phyloP scores from a whole-genome alignment of 768 basidiomycete genomes.

The Terana coerulea region DNA sequence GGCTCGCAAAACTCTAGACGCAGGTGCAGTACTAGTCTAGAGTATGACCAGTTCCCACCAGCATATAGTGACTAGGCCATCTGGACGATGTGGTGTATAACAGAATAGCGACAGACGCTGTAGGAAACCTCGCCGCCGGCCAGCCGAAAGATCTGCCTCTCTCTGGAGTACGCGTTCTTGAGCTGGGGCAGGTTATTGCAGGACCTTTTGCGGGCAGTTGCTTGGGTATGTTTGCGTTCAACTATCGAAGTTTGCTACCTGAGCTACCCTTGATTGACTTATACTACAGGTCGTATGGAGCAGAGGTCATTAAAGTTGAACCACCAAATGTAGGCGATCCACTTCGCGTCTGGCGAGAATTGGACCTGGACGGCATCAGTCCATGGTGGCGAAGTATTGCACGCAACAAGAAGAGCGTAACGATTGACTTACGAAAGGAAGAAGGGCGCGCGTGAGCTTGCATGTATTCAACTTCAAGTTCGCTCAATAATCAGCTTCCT shows the following conservation, averaged over 20 bases:
- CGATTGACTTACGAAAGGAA: slow-evolving; percentile 56
- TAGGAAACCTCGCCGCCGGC: too few relatives aligned
- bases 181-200: slow-evolving; percentile 68
- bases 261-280: background rate
- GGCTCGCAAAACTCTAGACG: too few relatives aligned
- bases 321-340: slow-evolving; percentile 62
- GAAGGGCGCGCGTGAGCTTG: slow-evolving; percentile 52
- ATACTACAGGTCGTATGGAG: slow-evolving; percentile 56
- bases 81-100: too few relatives aligned
- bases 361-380: slow-evolving; percentile 66
- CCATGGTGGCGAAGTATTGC: slow-evolving; percentile 74
- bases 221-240: slow-evolving; percentile 45
- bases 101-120: too few relatives aligned
- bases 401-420: slow-evolving; percentile 72
- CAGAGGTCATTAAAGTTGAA: slow-evolving; percentile 72
- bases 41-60: too few relatives aligned
- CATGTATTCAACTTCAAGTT: background rate
- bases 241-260: background rate
- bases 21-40: too few relatives aligned
- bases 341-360: slow-evolving; percentile 65
- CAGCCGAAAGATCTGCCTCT: slow-evolving; percentile 44
- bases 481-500: background rate
- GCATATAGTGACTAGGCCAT: too few relatives aligned
- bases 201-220: slow-evolving; percentile 73
- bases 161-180: slow-evolving; percentile 59